phyloP scores from a whole-genome alignment of 2,329 filamentous ascomycete species.

The Alternaria sp. region DNA sequence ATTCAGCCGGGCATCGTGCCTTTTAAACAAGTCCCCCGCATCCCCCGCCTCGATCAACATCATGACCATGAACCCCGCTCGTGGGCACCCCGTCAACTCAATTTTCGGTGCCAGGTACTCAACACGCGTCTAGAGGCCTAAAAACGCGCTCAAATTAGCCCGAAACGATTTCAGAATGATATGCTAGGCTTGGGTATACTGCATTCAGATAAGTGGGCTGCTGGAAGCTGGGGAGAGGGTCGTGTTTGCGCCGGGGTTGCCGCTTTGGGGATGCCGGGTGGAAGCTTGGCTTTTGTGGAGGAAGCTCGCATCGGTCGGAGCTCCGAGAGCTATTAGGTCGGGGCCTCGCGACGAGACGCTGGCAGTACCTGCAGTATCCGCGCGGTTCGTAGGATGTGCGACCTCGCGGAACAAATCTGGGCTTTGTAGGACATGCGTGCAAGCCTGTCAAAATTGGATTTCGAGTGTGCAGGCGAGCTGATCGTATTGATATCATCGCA shows the following conservation, averaged over 20 bases:
- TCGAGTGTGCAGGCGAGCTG: not conserved
- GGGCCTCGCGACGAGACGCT: not conserved
- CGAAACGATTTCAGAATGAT: constrained; percentile 3
- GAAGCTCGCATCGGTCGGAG: constrained; percentile 23
- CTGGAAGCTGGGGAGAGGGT: not conserved
- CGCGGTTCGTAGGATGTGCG: not conserved
- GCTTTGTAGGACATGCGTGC: not conserved
- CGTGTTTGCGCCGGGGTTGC: constrained; percentile 29
- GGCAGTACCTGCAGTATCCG: not conserved
- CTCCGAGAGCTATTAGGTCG: constrained; percentile 6
- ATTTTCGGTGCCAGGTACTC: not conserved
- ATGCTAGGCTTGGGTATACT: constrained; percentile 22
- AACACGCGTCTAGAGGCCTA: not conserved
- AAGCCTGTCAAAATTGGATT: not conserved
- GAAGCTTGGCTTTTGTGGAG: not conserved
- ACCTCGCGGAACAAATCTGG: no score
- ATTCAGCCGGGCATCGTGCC: constrained; percentile 16
- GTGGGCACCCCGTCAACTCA: not conserved
- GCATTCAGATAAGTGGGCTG: constrained; percentile 14
- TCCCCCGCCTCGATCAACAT: constrained; percentile 29
- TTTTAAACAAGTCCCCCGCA: constrained; percentile 33
- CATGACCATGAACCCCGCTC: constrained; percentile 12
- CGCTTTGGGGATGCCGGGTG: constrained; percentile 22
- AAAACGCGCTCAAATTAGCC: not conserved
- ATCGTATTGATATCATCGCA: not conserved